Percentiles rank a stretch among this genome's conserved stretches.
phyloP scores from a whole-genome alignment of 345 rosid species.

The Atalantia buxifolia region DNA sequence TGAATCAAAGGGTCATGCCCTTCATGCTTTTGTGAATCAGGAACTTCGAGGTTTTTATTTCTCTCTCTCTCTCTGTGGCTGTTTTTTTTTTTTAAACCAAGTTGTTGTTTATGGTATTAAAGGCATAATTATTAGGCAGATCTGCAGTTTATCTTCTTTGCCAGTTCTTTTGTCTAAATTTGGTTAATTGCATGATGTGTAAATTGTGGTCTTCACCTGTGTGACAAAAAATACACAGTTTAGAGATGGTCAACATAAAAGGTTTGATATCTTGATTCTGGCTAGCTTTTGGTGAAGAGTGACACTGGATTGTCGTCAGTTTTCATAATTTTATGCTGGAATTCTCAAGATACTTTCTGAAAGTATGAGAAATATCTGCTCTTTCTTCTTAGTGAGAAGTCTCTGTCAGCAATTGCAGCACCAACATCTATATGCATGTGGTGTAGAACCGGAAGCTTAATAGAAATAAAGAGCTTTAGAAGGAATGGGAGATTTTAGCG shows the following conservation, averaged over 20 bases:
- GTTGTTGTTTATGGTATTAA: neutral
- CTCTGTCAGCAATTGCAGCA: neutral
- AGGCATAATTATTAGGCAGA: neutral
- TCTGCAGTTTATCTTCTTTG: neutral
- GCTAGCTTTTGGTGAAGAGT: neutral
- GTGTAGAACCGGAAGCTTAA: too few species aligned
- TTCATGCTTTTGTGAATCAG: conserved; percentile 81
- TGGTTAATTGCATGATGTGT: neutral
- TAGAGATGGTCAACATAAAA: neutral
- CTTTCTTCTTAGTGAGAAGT: neutral
- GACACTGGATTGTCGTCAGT: neutral
- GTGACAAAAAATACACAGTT: neutral
- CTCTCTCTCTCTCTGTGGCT: neutral
- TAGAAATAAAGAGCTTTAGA: too few species aligned
- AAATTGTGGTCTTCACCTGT: neutral
- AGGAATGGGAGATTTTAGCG: too few species aligned
- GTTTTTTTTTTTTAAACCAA: neutral
- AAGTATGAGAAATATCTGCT: neutral
- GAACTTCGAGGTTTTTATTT: conserved; percentile 46
- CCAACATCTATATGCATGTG: too few species aligned
- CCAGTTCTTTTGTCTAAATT: neutral
- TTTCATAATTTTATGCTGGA: neutral
- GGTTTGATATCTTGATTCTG: neutral
- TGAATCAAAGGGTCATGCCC: conserved; percentile 89
- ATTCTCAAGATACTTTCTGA: neutral